Base-by-base conservation (phyloP, 768 basidiomycete genomes). In the Pleurotus eryngii region DNA sequence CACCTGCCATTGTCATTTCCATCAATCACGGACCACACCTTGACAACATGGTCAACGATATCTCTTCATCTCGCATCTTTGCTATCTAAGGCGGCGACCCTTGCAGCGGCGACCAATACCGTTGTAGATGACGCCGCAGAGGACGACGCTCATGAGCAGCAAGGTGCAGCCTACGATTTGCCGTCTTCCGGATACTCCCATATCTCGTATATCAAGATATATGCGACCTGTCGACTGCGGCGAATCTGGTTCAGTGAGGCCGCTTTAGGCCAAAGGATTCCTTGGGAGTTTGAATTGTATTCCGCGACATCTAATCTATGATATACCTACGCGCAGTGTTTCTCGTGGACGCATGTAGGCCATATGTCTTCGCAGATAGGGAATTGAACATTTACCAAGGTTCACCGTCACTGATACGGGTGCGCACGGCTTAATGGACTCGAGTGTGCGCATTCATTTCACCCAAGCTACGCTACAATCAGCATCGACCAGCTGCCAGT, bases 201-300 rank as follows among this genome's bases (percentile, higher is more conserved):
- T 73, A 76, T 87, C 46, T 78, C 83, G n/a, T 88, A 83, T 63
- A 74, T 92, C 62, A 87, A 85, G 67, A 79, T 92, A 46, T 87
- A 90, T 66, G 89, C 89, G 18, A 89, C 81, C 38, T 92, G 90
- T 71, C 81, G 90, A 38, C 70, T 92, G 62, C 75, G 87, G 60
- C 76, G 90, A 65, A 82, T 92, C 26, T 92, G 90, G 90, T 82
- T 91, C 68, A 82, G 79, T 61, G 81, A 87, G 60, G 71, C 68
- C 46, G 78, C 78, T 7, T 78, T 80, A 56, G 68, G 71, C 55
- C 79, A 83, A 58, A 77, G 74, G 59, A 67, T 77, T 6, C 87
- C 89, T 30, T 90, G 87, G 88, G 90, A 92, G 71, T 90, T 91
- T 66, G 80, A 85, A 65, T 72, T 91, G 46, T 90, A 88, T 65